Conservation (phyloP, 768 basidiomycete species). For the Daedaleopsis nitida region DNA sequence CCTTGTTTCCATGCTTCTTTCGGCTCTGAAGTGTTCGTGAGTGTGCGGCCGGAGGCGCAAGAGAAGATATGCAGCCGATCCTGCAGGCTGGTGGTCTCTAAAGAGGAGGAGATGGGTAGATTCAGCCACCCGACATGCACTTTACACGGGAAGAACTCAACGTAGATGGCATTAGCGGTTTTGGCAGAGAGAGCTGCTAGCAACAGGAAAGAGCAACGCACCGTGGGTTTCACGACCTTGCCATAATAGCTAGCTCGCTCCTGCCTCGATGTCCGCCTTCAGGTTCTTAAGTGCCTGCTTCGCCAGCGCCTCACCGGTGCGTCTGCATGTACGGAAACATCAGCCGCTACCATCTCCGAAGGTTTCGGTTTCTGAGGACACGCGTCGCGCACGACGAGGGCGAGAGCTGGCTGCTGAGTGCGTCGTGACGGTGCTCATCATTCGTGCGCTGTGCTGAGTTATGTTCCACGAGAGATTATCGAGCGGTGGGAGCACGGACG, state of each 20-base stretch:
- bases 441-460: neutral
- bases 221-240: conserved; percentile 91
- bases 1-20: too few species aligned
- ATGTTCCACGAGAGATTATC: neutral
- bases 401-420: conserved; percentile 41
- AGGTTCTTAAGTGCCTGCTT: conserved; percentile 87
- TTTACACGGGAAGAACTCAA: conserved; percentile 81
- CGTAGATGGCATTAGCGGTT: conserved; percentile 80
- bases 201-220: conserved; percentile 39
- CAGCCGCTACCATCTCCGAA: too few species aligned
- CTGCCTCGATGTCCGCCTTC: conserved; percentile 78
- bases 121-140: too few species aligned
- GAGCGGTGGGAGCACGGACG: neutral
- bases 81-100: too few species aligned
- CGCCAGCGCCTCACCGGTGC: conserved; percentile 80
- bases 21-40: too few species aligned
- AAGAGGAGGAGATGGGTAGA: too few species aligned
- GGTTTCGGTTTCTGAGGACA: neutral
- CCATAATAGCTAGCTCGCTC: conserved; percentile 74
- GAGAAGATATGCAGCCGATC: too few species aligned
- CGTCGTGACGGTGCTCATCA: conserved; percentile 32
- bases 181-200: conserved; percentile 27
- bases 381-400: conserved; percentile 31
- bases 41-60: too few species aligned
- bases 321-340: conserved; percentile 93